Evolutionary conservation across 2,329 filamentous ascomycete species (phyloP), one percentile per base, ranked within the genome.

Genomic region (Pestalotiopsis sp.): DNA sequence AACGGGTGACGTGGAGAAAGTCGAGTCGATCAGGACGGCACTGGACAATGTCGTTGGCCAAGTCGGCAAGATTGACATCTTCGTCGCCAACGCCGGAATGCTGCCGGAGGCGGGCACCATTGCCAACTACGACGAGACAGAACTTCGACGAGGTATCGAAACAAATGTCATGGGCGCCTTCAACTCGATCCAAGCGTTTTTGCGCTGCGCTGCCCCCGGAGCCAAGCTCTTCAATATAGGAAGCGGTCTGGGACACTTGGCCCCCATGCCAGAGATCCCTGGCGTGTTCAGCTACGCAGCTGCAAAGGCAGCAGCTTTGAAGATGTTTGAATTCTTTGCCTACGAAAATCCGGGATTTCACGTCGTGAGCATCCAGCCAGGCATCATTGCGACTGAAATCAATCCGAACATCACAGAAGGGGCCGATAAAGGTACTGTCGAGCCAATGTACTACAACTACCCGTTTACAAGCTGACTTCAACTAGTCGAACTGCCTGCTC

Each of bases 351-450:
- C 79, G 0, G 71, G 72, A 3, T 63, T 84, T 9, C 74, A 77
- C 9, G 78, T 84, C 0, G 74, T 81, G 13, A 80, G 82, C 38
- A 73, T 85, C 14, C 83, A 86, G 23, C 84, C 84, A 0, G 84
- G 83, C 13, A 72, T 79, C 7, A 61, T 76, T 11, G 14, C 71
- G 7, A 80, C 78, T 3, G 75, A 71, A 14, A 75, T 79, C 65
- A 72, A 69, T 59, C 72, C 39, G 67, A 56, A 17, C 13, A 65
- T 17, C 1, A n/a, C 45, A 52, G 59, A 23, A 4, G 31, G n/a
- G 3, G 59, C n/a, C 3, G 59, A 36, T 11, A 14, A n/a, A 62
- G 59, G 31, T 36, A 39, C 4, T 20, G 27, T 12, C 6, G n/a
- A 2, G 27, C 13, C 23, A n/a, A 27, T 23, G 3, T 59, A 6